These are phyloP conservation scores for Ceriops decandra DNA, from an alignment of 345 rosid genomes.

Conservation along the genomic window DNA sequence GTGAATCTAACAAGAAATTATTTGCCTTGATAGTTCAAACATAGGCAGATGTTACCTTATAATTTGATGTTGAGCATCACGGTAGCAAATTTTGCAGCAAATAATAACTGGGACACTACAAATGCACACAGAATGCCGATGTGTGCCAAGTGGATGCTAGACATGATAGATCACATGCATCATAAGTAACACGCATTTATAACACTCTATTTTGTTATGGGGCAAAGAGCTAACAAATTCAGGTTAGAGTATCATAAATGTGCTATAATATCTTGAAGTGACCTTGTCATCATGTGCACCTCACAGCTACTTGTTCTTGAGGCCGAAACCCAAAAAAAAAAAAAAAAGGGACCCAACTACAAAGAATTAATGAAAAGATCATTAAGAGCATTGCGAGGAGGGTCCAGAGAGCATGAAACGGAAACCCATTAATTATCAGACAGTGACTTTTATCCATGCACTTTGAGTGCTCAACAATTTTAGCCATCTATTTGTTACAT, in stretches of 20 bases:
- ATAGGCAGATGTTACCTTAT: too few species aligned
- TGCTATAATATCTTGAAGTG: background rate
- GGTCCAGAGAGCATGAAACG: background rate
- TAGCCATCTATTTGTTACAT: background rate
- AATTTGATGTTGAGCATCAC: too few species aligned
- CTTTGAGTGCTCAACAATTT: conserved; percentile 2
- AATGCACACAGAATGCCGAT: too few species aligned
- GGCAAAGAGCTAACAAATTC: background rate
- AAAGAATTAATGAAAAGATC: background rate
- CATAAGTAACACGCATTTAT: background rate
- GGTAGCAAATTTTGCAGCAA: too few species aligned
- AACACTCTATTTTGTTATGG: background rate
- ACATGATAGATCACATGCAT: background rate
- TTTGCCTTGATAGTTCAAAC: too few species aligned
- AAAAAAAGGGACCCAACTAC: background rate
- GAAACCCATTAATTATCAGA: conserved; percentile 3
- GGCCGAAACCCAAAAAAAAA: background rate
- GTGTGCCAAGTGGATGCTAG: too few species aligned
- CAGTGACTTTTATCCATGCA: conserved; percentile 13
- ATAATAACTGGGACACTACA: too few species aligned
- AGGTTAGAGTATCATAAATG: background rate
- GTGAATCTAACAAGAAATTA: too few species aligned
- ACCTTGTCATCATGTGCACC: background rate
- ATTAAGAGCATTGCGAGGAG: background rate
- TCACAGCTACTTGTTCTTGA: background rate